Conservation (phyloP, 176 grass and related monocot genomes). For the Saccharum officinarum region DNA sequence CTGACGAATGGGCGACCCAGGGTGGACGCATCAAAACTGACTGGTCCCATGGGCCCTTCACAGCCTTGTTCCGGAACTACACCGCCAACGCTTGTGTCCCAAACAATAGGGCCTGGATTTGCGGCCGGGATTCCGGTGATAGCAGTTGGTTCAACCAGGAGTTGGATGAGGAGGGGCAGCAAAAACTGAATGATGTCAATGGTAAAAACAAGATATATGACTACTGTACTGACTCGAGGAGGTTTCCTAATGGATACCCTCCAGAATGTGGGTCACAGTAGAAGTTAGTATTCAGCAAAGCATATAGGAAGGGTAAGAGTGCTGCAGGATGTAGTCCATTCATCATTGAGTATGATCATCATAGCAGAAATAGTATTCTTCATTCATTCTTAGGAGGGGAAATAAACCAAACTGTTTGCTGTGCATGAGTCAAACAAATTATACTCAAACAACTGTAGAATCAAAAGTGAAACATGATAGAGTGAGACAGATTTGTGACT, state of each 20-base stretch:
- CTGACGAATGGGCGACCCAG: constrained; percentile 47
- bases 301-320: background rate
- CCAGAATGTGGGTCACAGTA: constrained; percentile 37
- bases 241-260: constrained; percentile 46
- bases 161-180: constrained; percentile 22
- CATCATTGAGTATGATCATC: background rate
- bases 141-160: constrained; percentile 43
- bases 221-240: constrained; percentile 51
- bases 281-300: constrained; percentile 1
- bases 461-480: background rate
- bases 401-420: background rate
- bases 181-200: constrained; percentile 44
- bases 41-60: constrained; percentile 61
- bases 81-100: constrained; percentile 31
- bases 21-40: constrained; percentile 56
- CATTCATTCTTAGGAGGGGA: background rate
- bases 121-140: constrained; percentile 23
- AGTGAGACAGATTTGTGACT: background rate
- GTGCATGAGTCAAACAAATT: background rate
- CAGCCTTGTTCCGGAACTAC: constrained; percentile 46
- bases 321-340: constrained; percentile 7
- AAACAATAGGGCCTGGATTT: constrained; percentile 30
- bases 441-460: background rate
- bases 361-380: background rate
- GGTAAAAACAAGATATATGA: constrained; percentile 50